Conservation (phyloP, 345 rosid species). For the Leavenworthia alabamica region DNA sequence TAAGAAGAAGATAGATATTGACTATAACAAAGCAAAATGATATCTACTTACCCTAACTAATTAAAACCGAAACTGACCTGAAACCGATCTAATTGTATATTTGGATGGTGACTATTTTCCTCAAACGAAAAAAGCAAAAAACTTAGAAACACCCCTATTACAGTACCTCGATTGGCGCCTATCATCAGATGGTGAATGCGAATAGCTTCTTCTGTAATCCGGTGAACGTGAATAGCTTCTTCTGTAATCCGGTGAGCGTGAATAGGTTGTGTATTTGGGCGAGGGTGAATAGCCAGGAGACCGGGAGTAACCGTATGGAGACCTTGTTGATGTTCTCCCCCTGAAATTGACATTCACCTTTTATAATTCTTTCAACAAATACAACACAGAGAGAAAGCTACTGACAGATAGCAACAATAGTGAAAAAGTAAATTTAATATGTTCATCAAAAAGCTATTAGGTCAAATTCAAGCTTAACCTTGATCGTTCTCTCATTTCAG, state of each 20-base stretch:
- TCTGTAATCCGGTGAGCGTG: conserved; percentile 40
- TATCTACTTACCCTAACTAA: neutral
- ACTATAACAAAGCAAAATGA: neutral
- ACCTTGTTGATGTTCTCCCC: conserved; percentile 40
- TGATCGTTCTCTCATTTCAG: conserved; percentile 70
- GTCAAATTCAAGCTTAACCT: conserved; percentile 34
- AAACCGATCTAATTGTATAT: neutral
- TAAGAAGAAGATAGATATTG: neutral
- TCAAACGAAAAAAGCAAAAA: neutral
- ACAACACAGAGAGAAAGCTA: neutral
- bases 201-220: neutral
- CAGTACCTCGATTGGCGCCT: conserved; percentile 17
- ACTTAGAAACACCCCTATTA: neutral
- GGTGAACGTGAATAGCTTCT: conserved; percentile 37
- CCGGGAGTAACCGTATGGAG: conserved; percentile 45
- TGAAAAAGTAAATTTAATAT: neutral
- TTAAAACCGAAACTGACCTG: neutral
- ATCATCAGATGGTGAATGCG: conserved; percentile 30
- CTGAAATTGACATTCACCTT: conserved; percentile 22
- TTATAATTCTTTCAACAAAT: neutral
- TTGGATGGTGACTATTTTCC: neutral
- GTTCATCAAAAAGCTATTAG: neutral
- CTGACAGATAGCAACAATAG: neutral
- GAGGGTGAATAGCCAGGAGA: conserved; percentile 54
- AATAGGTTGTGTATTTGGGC: too few species aligned